Evolutionary conservation across 148 eudicot species (phyloP), one percentile per base, ranked within the genome.

Genomic region (Rhododendron williamsianum): DNA sequence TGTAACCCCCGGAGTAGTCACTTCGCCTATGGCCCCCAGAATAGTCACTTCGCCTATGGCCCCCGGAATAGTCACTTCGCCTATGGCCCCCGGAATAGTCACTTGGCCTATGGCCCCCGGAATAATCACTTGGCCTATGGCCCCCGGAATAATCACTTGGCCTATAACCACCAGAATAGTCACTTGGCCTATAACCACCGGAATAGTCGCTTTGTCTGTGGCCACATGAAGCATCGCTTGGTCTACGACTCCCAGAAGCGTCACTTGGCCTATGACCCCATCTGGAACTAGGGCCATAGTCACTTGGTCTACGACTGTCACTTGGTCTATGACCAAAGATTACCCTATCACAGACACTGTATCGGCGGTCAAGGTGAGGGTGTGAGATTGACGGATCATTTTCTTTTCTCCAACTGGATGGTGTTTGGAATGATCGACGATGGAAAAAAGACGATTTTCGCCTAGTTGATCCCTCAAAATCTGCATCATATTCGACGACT

Each of bases 271-370:
- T 77, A 35, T 87, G 86, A 52, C 87, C 82, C 80, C 87, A 87
- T 84, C 93, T 86, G n/a, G 9, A 78, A 80, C 51, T 90, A 13
- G 86, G 86, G 51, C 85, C 89, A 79, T 65, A 89, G 52, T 94
- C 96, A 80, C 98, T 96, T 5, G 60, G 23, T 54, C 86, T 90
- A 77, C 46, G 88, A 63, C 71, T n/a, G 63, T 94, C 96, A 80
- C 98, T 96, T 5, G 93, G 92, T 86, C 99, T 90, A 38, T 94
- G 93, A 78, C 98, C 98, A 63, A 92, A 95, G 6, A 97, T 92
- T 72, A 85, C 94, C 4, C 98, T 89, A 81, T 97, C 98, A 87
- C 99, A 97, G 41, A 97, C 99, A 80, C 99, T 97, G 84, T 86
- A 94, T 81, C 99, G 92, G 78, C 99, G 76, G 41, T 95, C 98